These are phyloP conservation scores for Coffea eugenioides DNA, from an alignment of 257 asterid genomes.

Conservation along the genomic window DNA sequence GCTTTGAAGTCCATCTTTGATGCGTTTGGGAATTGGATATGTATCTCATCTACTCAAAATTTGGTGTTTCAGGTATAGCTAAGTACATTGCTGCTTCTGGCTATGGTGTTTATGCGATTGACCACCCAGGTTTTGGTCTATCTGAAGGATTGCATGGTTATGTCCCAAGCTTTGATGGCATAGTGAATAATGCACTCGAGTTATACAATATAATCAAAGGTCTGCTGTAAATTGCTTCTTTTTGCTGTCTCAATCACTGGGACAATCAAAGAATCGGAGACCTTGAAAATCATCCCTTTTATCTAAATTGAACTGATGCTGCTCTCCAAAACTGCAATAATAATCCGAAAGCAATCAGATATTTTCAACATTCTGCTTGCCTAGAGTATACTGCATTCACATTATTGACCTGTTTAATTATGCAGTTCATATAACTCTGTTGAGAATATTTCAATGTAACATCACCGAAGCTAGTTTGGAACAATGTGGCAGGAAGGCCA, in stretches of 20 bases:
- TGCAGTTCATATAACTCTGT: not conserved
- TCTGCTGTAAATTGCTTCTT: constrained; percentile 9
- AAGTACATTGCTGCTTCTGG: constrained; percentile 87
- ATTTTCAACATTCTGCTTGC: not conserved
- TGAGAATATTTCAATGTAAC: not conserved
- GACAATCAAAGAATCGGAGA: constrained; percentile 6
- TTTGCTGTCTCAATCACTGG: not conserved
- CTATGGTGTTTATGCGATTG: constrained; percentile 90
- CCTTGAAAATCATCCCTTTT: not conserved
- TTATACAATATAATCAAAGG: constrained; percentile 76
- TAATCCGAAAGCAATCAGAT: not conserved
- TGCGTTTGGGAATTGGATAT: not conserved
- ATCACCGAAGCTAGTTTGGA: not conserved
- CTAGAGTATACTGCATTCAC: not conserved
- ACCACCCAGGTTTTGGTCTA: constrained; percentile 98
- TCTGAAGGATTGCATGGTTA: constrained; percentile 97
- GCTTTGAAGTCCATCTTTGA: not conserved
- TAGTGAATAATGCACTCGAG: constrained; percentile 84
- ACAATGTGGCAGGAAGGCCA: constrained; percentile 62
- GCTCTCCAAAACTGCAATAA: not conserved
- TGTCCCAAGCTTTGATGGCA: constrained; percentile 66
- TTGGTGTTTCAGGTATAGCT: constrained; percentile 71
- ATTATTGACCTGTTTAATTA: not conserved
- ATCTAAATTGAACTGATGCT: not conserved
- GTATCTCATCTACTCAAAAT: not conserved